Conservation (phyloP, 805 yeast species). For the Priceomyces carsonii region DNA sequence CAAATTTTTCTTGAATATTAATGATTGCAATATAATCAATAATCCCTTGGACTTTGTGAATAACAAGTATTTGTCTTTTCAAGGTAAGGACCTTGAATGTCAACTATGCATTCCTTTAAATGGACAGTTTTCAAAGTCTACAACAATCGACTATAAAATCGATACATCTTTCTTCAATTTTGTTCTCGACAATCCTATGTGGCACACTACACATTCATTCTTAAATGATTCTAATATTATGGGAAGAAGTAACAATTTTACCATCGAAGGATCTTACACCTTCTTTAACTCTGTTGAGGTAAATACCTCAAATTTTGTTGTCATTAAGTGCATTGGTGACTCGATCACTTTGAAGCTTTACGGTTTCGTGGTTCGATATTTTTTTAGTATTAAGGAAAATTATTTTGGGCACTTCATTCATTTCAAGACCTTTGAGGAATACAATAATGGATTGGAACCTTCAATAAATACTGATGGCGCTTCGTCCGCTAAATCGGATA, state of each 20-base stretch:
- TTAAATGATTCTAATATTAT: conserved; percentile 55
- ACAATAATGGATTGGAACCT: conserved; percentile 34
- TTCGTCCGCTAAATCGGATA: background rate
- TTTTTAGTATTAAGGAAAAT: conserved; percentile 78
- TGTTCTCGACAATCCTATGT: conserved; percentile 76
- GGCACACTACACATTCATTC: conserved; percentile 85
- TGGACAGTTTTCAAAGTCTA: conserved; percentile 51
- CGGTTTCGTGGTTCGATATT: conserved; percentile 76
- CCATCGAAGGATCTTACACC: conserved; percentile 64
- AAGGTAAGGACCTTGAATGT: conserved; percentile 57
- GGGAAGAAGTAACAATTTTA: conserved; percentile 68
- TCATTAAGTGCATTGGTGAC: conserved; percentile 64
- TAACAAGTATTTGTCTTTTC: conserved; percentile 73
- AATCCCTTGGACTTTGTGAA: conserved; percentile 83
- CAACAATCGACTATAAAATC: conserved; percentile 51
- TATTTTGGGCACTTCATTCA: conserved; percentile 87
- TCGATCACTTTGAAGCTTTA: conserved; percentile 69
- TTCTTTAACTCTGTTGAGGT: conserved; percentile 59
- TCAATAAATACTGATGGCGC: conserved; percentile 4
- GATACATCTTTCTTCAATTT: conserved; percentile 62
- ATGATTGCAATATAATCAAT: conserved; percentile 85
- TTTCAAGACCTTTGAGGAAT: conserved; percentile 86
- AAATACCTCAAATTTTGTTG: conserved; percentile 67
- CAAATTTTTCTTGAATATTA: conserved; percentile 71
- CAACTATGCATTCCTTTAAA: conserved; percentile 59